A percentile compares a stretch with the other conserved stretches of the same genome.
Conservation (phyloP, 495 filamentous ascomycete genomes). For the Aspergillus cavernicola region DNA sequence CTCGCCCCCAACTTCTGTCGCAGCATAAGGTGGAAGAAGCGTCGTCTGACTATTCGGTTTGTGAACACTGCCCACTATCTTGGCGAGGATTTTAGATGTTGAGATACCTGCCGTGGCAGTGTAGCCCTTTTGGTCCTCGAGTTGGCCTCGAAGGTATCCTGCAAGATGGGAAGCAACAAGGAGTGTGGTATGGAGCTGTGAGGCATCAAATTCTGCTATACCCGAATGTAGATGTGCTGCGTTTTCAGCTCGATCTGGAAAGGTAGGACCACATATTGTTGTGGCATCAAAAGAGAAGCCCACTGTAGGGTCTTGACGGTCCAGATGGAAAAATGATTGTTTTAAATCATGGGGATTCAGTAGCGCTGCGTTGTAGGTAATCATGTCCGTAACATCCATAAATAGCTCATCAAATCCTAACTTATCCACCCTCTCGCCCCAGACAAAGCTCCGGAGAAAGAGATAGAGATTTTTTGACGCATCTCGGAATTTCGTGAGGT, state of each 20-base stretch:
- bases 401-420: constrained; percentile 86
- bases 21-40: constrained; percentile 60
- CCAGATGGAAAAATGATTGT: constrained; percentile 78
- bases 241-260: constrained; percentile 31
- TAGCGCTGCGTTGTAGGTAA: constrained; percentile 70
- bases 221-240: background rate
- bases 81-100: constrained; percentile 79
- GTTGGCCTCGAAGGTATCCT: constrained; percentile 59
- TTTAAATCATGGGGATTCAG: constrained; percentile 62
- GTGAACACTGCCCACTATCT: constrained; percentile 77
- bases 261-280: constrained; percentile 53
- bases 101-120: constrained; percentile 84
- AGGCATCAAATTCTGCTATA: background rate
- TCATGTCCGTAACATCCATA: constrained; percentile 78
- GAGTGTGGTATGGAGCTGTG: constrained; percentile 49
- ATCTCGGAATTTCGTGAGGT: constrained; percentile 80
- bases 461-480: constrained; percentile 75
- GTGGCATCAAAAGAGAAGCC: constrained; percentile 79
- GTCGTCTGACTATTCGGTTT: constrained; percentile 87
- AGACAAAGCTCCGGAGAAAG: constrained; percentile 64
- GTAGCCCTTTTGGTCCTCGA: constrained; percentile 78
- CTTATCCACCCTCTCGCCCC: constrained; percentile 71
- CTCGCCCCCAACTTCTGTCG: constrained; percentile 11
- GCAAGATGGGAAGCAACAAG: constrained; percentile 73
- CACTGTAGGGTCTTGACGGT: constrained; percentile 65